Conservation (phyloP, 2,329 filamentous ascomycete species). For the Beauveria scarabaeidicola region DNA sequence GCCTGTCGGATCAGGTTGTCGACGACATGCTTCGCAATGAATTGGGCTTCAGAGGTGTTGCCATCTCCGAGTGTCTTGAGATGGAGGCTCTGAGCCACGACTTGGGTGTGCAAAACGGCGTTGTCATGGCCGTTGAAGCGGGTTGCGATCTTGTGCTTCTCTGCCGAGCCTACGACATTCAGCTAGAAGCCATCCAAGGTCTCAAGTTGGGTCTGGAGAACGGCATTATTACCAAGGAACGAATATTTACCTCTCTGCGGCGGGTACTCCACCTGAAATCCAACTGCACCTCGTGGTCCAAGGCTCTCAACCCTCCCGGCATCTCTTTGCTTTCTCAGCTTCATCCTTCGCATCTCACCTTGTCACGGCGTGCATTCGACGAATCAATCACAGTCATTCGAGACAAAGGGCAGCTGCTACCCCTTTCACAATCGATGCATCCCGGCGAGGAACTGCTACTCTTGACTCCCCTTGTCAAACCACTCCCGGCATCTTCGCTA, state of each 20-base stretch:
- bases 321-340: slow-evolving; percentile 68
- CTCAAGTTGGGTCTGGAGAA: slow-evolving; percentile 85
- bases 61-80: slow-evolving; percentile 89
- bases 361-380: slow-evolving; percentile 83
- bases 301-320: slow-evolving; percentile 80
- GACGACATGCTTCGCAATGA: slow-evolving; percentile 83
- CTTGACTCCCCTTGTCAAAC: slow-evolving; percentile 82
- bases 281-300: slow-evolving; percentile 81
- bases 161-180: slow-evolving; percentile 78
- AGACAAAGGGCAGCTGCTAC: slow-evolving; percentile 78
- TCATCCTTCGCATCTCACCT: slow-evolving; percentile 69
- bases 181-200: slow-evolving; percentile 85
- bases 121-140: slow-evolving; percentile 94
- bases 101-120: slow-evolving; percentile 92
- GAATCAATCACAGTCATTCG: slow-evolving; percentile 87
- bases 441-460: slow-evolving; percentile 83
- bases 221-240: slow-evolving; percentile 72
- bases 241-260: slow-evolving; percentile 71
- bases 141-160: slow-evolving; percentile 88
- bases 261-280: slow-evolving; percentile 75
- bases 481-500: slow-evolving; percentile 79
- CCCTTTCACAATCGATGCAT: slow-evolving; percentile 72
- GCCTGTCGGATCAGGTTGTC: slow-evolving; percentile 85
- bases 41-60: slow-evolving; percentile 81
- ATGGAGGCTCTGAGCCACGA: slow-evolving; percentile 96